Evolutionary conservation across 192 early-diverging fungal genomes (phyloP), one percentile per base, ranked within the genome.

Genomic region (Coemansia sp.): DNA sequence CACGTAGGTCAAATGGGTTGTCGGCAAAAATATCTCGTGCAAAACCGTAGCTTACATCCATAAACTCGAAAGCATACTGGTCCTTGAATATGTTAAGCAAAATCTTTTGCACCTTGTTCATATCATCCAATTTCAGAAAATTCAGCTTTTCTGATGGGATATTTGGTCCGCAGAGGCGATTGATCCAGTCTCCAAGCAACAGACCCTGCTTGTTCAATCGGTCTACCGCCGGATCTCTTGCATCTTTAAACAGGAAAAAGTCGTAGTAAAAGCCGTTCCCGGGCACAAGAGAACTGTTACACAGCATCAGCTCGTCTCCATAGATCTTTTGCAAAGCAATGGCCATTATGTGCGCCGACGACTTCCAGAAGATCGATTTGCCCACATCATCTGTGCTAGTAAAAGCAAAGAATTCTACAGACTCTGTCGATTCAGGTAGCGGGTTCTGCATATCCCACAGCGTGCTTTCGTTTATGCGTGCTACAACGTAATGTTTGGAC

Each of bases 251-350:
- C 61, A 94, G 77, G 46, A 92, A 54, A 61, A 86, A 87, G 65
- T 92, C 91, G 83, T 93, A 94, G 68, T 88, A 92, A 83, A 92
- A 94, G 12, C 93, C 93, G 37, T 87, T 86, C 11, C 84, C 78
- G n/a, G 85, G 80, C 47, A 90, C 75, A 8, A 88, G 66, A 19
- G 93, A 90, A 0, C 90, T 91, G 61, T 90, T 88, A 54, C 89
- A 89, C 26, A 94, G 81, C 41, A 92, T 67, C 13, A 87, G 21
- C 16, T 87, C 74, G 41, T 90, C 85, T 41, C 90, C 91, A 63
- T 89, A 94, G 32, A 88, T 76, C 12, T 70, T 72, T 67, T 92
- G 89, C 41, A 94, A 71, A 3, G 91, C 90, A 71, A 87, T 87
- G 5, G 90, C 93, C 56, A 91, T 77, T n/a, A 91, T 69, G 54